phyloP scores from a whole-genome alignment of 768 basidiomycete genomes.

The Termitomyces sp. region DNA sequence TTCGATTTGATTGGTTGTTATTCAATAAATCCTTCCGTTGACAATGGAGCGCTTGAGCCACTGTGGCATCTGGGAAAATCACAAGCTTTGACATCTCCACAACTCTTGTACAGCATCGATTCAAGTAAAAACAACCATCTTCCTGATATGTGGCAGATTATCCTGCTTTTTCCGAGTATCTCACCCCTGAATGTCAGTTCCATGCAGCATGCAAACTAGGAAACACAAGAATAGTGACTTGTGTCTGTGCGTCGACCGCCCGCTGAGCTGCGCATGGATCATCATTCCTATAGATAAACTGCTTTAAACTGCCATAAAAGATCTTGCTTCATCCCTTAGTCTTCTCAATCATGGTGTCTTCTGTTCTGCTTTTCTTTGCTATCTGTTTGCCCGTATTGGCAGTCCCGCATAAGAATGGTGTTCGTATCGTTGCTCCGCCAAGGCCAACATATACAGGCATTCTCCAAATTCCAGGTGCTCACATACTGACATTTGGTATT shows the following conservation, averaged over 20 bases:
- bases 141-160: background rate
- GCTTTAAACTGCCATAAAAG: background rate
- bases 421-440: slow-evolving; percentile 7
- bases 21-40: background rate
- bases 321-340: background rate
- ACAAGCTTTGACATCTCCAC: background rate
- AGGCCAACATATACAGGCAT: slow-evolving; percentile 4
- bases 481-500: background rate
- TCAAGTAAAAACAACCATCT: background rate
- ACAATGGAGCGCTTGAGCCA: background rate
- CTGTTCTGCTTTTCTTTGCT: background rate
- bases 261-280: background rate
- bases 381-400: slow-evolving; percentile 1
- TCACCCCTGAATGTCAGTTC: background rate
- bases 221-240: no score
- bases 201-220: background rate
- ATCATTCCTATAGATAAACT: background rate
- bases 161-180: background rate
- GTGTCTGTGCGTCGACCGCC: no score
- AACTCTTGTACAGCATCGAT: background rate
- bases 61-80: background rate
- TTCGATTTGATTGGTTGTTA: no score
- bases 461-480: slow-evolving; percentile 8
- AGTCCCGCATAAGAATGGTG: slow-evolving; percentile 5
- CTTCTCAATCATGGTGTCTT: background rate